Percentiles rank a stretch among this genome's conserved stretches.
These are phyloP conservation scores for Sporothrix dimorphospora DNA, from an alignment of 2,329 filamentous ascomycete species.

Conservation along the genomic window DNA sequence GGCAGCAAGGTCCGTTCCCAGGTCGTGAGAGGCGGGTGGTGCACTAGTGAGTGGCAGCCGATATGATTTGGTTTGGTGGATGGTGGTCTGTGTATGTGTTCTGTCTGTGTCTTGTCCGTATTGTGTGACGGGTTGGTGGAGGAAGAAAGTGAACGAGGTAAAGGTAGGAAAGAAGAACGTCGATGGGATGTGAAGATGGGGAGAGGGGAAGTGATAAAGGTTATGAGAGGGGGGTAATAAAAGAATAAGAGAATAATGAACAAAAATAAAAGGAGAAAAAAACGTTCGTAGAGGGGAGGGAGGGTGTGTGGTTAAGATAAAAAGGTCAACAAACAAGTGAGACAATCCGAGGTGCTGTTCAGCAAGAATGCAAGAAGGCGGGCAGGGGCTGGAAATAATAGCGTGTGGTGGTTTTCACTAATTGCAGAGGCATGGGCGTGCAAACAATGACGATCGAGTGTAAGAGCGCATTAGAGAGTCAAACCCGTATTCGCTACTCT, in stretches of 20 bases:
- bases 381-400: constrained; percentile 25
- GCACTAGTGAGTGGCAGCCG: neutral
- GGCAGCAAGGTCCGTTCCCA: constrained; percentile 23
- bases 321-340: constrained; percentile 14
- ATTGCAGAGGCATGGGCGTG: constrained; percentile 13
- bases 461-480: constrained; percentile 1
- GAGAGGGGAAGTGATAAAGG: constrained; percentile 16
- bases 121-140: neutral
- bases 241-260: neutral
- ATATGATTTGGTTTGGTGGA: neutral
- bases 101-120: neutral
- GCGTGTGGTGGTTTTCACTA: constrained; percentile 6
- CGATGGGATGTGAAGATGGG: constrained; percentile 18
- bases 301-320: neutral
- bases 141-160: neutral
- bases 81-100: constrained; percentile 1
- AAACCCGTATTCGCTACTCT: constrained; percentile 5
- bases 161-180: constrained; percentile 9
- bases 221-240: neutral
- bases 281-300: neutral
- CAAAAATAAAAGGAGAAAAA: constrained; percentile 17
- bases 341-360: constrained; percentile 13
- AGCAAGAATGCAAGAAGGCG: constrained; percentile 19
- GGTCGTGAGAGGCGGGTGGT: neutral
- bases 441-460: neutral